Base-by-base conservation (phyloP, 257 asterid genomes). In the Solanum rostratum region DNA sequence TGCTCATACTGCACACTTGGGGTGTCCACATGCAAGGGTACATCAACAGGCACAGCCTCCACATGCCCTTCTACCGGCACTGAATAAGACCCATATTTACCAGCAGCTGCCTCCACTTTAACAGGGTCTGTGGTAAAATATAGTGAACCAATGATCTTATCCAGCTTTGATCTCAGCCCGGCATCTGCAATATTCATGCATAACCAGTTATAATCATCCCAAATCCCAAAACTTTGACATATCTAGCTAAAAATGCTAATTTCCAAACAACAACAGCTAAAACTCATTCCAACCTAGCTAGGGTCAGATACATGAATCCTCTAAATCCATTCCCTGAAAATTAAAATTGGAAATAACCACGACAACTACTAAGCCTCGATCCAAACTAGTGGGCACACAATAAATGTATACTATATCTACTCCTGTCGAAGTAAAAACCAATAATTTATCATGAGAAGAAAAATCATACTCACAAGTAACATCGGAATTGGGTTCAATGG, bases 131-230 rank as follows among this genome's bases (percentile, higher is more conserved):
- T 84, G 7, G 92, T 91, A 84, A 88, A 90, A 88, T 90, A 94
- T 19, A 94, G 97, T 0, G 99, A 94, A 39, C 92, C 93, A 95
- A 93, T 91, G 27, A 95, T 92, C 88, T 88, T 93, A 66, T 91
- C 84, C 24, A 93, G 85, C 89, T 92, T 93, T 84, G 85, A 88
- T 87, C 93, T 88, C 90, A 93, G 80, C 30, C 89, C 88, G 33
- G 93, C 89, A 90, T 93, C 97, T 94, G 85, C 81, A 49, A 83
- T 83, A 78, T 13, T 59, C 85, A 52, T 33, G 12, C 43, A 83
- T 57, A 7, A 41, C 49, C 84, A 82, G 14, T 85, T 33, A 13
- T 22, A 74, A 22, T 45, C 81, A 74, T 5, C 59, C 13, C 20
- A 71, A 6, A 22, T 43, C 14, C 33, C 30, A 57, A 59, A 7